Evolutionary conservation across 2,329 filamentous ascomycete species (phyloP).

Genomic region (Fusarium solani-melongenae): DNA sequence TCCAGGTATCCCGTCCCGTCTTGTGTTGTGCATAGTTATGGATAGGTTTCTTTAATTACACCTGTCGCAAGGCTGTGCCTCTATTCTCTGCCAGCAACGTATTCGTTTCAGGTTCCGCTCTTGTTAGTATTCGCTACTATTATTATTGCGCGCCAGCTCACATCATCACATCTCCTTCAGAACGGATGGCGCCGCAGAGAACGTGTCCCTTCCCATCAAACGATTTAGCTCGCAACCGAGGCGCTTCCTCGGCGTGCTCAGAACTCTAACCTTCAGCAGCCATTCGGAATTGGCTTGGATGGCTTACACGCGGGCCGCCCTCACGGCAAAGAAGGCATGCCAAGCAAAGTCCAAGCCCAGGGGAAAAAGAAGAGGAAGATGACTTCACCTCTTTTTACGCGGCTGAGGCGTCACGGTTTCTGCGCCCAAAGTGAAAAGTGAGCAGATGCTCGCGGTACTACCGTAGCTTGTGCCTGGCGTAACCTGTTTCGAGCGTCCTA

Average conservation of each 20-base stretch:
- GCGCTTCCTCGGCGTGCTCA: background rate
- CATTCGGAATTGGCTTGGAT: constrained; percentile 14
- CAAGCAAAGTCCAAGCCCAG: background rate
- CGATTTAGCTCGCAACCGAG: background rate
- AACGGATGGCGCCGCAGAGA: constrained; percentile 1
- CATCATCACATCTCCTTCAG: background rate
- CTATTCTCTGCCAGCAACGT: constrained; percentile 6
- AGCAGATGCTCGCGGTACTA: constrained; percentile 12
- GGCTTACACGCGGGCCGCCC: constrained; percentile 22
- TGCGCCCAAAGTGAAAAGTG: constrained; percentile 22
- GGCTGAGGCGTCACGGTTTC: constrained; percentile 31
- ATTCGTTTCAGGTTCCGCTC: constrained; percentile 34
- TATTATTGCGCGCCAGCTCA: background rate
- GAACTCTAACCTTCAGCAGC: constrained; percentile 21
- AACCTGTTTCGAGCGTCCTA: background rate
- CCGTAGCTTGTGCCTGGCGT: constrained; percentile 17
- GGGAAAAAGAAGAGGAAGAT: background rate
- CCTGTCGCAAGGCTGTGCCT: constrained; percentile 6
- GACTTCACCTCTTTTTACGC: background rate
- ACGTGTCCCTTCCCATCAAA: constrained; percentile 1
- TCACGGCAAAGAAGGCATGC: constrained; percentile 6
- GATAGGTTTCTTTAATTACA: background rate
- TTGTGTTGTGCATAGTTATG: background rate
- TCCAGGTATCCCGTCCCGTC: background rate
- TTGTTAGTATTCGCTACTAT: constrained; percentile 14